phyloP scores from a whole-genome alignment of 176 grass and related monocot species.

The Saccharum officinarum region DNA sequence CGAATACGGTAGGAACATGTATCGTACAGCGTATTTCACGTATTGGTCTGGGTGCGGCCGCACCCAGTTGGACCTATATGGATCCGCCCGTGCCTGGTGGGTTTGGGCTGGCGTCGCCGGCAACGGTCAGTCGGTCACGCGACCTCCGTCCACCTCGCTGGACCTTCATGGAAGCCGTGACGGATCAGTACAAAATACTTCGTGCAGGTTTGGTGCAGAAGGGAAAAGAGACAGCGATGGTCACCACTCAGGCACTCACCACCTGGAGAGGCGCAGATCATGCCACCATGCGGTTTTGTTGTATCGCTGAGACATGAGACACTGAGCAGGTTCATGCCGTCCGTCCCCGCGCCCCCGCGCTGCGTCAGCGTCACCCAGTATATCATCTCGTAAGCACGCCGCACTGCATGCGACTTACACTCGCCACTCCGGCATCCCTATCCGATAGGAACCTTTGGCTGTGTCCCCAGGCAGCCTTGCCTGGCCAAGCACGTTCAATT shows the following conservation, averaged over 20 bases:
- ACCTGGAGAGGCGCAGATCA: conserved; percentile 5
- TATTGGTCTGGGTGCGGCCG: too few relatives aligned
- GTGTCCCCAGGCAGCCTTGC: too few relatives aligned
- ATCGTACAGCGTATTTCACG: too few relatives aligned
- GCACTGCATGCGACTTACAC: too few relatives aligned
- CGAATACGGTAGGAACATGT: too few relatives aligned
- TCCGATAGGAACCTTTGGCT: not conserved
- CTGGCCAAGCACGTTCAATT: too few relatives aligned
- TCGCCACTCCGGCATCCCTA: too few relatives aligned
- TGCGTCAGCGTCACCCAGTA: not conserved
- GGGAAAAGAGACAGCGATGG: not conserved
- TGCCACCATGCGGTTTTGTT: not conserved
- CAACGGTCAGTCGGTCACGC: not conserved
- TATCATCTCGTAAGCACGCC: not conserved
- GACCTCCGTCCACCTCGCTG: not conserved
- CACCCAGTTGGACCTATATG: too few relatives aligned
- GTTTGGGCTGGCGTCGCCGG: not conserved
- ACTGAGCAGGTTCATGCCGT: not conserved
- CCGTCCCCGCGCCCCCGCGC: not conserved
- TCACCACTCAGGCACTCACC: not conserved
- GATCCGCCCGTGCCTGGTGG: too few relatives aligned
- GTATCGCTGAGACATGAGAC: not conserved
- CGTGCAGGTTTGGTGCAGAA: not conserved
- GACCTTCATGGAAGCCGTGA: not conserved
- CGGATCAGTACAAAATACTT: not conserved